Evolutionary conservation across 805 yeast genomes (phyloP), one percentile per base, ranked within the genome.

Genomic region (Brettanomyces anomalus): DNA sequence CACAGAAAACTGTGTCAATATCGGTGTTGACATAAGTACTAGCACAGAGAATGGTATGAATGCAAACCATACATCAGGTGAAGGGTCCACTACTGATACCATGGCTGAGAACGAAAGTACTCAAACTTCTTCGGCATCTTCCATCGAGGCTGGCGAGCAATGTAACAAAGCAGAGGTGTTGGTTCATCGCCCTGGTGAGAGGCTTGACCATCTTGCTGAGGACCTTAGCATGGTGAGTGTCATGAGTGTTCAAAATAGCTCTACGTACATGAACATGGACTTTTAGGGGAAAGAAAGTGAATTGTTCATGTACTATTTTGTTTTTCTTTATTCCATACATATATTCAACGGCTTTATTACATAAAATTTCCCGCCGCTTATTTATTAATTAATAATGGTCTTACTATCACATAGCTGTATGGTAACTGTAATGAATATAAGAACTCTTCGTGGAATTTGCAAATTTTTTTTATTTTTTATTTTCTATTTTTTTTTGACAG

Each of bases 221-320:
- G 54, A 52, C 36, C 28, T 54, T 14, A 54, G 60, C 40, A 47
- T 55, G 46, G 46, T 53, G 35, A 55, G 59, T 26, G 50, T 54
- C 8, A 54, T 58, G 54, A 50, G 58, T 35, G 52, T 50, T 16
- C 26, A 42, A 16, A 43, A 41, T 33, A 41, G 39, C 16, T 17
- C 44, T 14, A 26, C 50, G 13, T 10, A 19, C 3, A 30, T 62
- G 19, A 39, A 44, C 4, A 51, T 50, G 36, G 55, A 55, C 33
- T 54, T 52, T 44, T 54, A 39, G 39, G 18, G 18, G 35, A 18
- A 20, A 24, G 28, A 11, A 24, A 24, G 28, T 11, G 28, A 11
- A 24, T 11, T 24, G 6, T 24, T 24, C 28, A 11, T 24, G 28
- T 24, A 24, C 28, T 24, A 24, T 24, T 24, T 24, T 11, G 10